Evolutionary conservation across 768 basidiomycete genomes (phyloP).

Genomic region (Leucosporidium yakuticum): DNA sequence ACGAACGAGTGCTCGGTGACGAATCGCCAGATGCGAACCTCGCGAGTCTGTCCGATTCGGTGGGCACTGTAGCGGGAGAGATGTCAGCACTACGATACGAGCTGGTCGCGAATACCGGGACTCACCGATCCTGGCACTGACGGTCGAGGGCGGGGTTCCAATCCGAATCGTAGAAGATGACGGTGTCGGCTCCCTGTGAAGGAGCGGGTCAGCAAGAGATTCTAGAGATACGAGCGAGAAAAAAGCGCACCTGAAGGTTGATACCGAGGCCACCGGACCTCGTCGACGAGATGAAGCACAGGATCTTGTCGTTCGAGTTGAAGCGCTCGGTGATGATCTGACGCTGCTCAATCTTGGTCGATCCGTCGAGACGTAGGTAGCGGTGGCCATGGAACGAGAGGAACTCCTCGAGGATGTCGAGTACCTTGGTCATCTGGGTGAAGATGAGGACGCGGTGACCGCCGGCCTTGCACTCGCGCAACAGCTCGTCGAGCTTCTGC

Average conservation of each 20-base stretch:
- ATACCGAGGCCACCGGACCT: conserved; percentile 69
- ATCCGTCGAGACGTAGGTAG: conserved; percentile 88
- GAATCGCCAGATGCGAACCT: conserved; percentile 94
- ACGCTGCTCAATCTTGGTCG: conserved; percentile 89
- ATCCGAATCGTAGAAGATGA: conserved; percentile 49
- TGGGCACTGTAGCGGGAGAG: conserved; percentile 20
- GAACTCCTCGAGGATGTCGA: conserved; percentile 90
- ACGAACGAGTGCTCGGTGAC: conserved; percentile 48
- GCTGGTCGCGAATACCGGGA: neutral
- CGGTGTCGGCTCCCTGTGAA: conserved; percentile 48
- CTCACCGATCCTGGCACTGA: conserved; percentile 47
- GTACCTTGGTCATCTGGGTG: conserved; percentile 90
- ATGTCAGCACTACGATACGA: too few species aligned
- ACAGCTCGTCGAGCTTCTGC: conserved; percentile 68
- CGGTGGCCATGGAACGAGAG: conserved; percentile 87
- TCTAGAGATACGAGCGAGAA: too few species aligned
- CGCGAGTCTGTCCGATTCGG: conserved; percentile 56
- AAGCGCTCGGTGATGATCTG: conserved; percentile 49
- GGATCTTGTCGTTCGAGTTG: conserved; percentile 47
- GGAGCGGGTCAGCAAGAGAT: neutral
- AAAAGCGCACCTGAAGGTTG: conserved; percentile 51
- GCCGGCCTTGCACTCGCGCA: conserved; percentile 75
- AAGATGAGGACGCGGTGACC: conserved; percentile 91
- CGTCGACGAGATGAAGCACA: conserved; percentile 48
- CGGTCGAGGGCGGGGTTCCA: conserved; percentile 49